Evolutionary conservation across 108 stramenopile species (phyloP).

Genomic region (Conticribra guillardii): DNA sequence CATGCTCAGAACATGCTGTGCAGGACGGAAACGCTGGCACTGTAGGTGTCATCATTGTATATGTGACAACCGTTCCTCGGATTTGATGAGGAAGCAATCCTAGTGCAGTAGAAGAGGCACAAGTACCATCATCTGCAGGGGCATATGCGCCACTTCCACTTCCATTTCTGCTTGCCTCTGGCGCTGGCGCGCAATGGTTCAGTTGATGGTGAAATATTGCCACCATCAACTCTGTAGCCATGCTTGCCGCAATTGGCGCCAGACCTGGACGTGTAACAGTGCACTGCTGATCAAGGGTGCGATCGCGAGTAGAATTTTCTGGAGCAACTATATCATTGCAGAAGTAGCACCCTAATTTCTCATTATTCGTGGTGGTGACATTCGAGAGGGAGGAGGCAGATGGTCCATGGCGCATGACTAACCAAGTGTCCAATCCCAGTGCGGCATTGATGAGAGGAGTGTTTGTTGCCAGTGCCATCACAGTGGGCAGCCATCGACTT

Average conservation of each 20-base stretch:
- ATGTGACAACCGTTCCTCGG: slow-evolving; percentile 90
- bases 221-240: slow-evolving; percentile 96
- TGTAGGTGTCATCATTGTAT: slow-evolving; percentile 91
- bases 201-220: slow-evolving; percentile 90
- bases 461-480: slow-evolving; percentile 90
- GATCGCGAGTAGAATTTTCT: slow-evolving; percentile 92
- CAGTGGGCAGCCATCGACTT: slow-evolving; percentile 98
- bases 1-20: slow-evolving; percentile 86
- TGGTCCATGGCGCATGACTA: slow-evolving; percentile 97
- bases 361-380: slow-evolving; percentile 13
- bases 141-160: slow-evolving; percentile 31
- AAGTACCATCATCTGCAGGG: slow-evolving; percentile 54
- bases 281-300: slow-evolving; percentile 99
- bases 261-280: slow-evolving; percentile 98
- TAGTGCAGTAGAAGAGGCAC: slow-evolving; percentile 53
- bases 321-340: slow-evolving; percentile 99
- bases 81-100: slow-evolving; percentile 93
- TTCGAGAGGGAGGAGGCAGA: slow-evolving; percentile 31
- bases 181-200: slow-evolving; percentile 63
- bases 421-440: slow-evolving; percentile 95
- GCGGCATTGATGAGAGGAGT: slow-evolving; percentile 95
- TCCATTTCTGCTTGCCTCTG: slow-evolving; percentile 25
- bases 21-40: slow-evolving; percentile 90
- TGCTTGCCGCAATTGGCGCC: slow-evolving; percentile 93
- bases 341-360: slow-evolving; percentile 97